Conservation (phyloP, 2,329 filamentous ascomycete species). For the Sclerotinia spermophila region DNA sequence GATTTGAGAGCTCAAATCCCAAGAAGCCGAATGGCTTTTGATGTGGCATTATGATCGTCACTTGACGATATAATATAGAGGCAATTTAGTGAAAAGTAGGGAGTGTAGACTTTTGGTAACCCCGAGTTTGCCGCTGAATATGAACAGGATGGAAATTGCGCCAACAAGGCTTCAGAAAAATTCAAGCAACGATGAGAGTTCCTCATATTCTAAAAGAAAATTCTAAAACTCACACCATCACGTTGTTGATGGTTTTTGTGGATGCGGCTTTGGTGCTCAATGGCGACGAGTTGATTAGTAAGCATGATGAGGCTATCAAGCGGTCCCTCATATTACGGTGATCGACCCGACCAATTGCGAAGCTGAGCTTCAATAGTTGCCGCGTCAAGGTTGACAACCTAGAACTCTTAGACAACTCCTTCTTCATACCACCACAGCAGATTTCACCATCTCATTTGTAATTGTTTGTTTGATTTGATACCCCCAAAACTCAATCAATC, state of each 20-base stretch:
- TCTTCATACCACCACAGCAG: not conserved
- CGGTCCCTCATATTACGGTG: constrained; percentile 1
- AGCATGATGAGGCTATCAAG: not conserved
- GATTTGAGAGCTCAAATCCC: not conserved
- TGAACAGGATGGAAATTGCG: not conserved
- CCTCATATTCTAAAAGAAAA: not conserved
- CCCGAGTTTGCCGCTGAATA: not conserved
- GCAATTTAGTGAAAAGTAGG: not conserved
- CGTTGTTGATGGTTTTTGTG: not conserved
- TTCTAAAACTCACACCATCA: not conserved
- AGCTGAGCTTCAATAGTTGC: constrained; percentile 17
- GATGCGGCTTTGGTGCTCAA: not conserved
- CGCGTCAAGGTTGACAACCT: constrained; percentile 21
- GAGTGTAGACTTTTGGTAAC: not conserved
- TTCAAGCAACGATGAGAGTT: not conserved
- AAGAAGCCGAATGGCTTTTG: not conserved
- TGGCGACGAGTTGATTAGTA: not conserved
- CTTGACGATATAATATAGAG: not conserved
- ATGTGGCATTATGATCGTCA: not conserved
- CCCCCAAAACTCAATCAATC: not conserved
- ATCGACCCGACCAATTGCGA: not conserved
- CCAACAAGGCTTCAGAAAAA: rapidly evolving
- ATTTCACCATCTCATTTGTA: not conserved
- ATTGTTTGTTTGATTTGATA: not conserved
- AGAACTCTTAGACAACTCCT: constrained; percentile 9